These are phyloP conservation scores for Gleditsia sinensis DNA, from an alignment of 306 rosid genomes.

Conservation along the genomic window DNA sequence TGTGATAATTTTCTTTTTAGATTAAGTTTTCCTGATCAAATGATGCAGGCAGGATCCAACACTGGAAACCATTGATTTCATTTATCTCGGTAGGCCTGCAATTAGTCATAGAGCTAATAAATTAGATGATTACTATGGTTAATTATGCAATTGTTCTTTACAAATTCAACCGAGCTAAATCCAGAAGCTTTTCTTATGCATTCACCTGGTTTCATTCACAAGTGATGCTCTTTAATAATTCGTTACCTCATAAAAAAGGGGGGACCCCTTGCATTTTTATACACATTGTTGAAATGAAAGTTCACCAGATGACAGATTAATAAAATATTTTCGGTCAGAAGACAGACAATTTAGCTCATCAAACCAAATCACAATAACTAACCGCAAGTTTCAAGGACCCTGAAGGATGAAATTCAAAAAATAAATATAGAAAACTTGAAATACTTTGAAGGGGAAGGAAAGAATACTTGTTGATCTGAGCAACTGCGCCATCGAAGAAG, in stretches of 20 bases:
- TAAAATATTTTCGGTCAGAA: background rate
- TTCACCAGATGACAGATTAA: background rate
- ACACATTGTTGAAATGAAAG: background rate
- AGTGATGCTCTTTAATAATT: background rate
- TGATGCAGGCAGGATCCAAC: background rate
- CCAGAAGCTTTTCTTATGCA: background rate
- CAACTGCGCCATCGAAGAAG: constrained; percentile 94
- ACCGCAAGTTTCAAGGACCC: background rate
- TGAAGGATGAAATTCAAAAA: background rate
- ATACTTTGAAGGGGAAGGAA: background rate
- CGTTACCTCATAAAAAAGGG: background rate
- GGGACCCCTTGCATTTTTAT: background rate
- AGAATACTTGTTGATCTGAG: constrained; percentile 95
- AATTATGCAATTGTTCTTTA: background rate
- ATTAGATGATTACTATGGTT: background rate
- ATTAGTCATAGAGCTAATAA: background rate
- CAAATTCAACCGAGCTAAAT: no score
- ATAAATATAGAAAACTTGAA: background rate
- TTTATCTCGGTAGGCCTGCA: background rate
- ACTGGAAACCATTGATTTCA: background rate
- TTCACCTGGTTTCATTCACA: background rate
- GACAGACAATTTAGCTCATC: background rate
- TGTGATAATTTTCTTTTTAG: background rate
- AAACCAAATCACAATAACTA: background rate
- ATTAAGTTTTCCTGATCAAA: background rate